These are phyloP conservation scores for Acrocalymma vagum DNA, from an alignment of 2,329 filamentous ascomycete genomes.

Conservation along the genomic window DNA sequence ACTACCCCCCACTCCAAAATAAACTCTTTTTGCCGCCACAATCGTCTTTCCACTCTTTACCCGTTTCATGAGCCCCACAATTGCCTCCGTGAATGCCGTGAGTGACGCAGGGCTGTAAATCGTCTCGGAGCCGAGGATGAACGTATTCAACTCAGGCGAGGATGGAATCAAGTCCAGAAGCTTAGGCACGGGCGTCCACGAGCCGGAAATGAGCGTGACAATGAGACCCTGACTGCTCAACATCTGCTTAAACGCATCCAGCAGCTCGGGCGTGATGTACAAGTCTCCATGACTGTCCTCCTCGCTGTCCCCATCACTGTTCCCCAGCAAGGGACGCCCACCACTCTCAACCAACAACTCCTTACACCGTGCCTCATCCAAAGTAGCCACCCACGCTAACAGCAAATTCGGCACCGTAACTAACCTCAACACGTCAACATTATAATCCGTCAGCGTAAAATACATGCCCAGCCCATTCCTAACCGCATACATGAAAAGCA, in stretches of 20 bases:
- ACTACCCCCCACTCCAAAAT: conserved; percentile 86
- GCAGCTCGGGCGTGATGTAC: conserved; percentile 67
- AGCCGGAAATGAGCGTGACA: conserved; percentile 76
- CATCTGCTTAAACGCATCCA: conserved; percentile 65
- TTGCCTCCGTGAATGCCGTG: conserved; percentile 71
- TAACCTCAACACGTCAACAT: conserved; percentile 77
- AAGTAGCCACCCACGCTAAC: conserved; percentile 65
- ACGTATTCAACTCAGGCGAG: conserved; percentile 48
- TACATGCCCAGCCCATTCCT: conserved; percentile 59
- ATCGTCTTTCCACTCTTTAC: conserved; percentile 68
- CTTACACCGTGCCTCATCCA: conserved; percentile 25
- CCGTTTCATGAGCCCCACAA: conserved; percentile 65
- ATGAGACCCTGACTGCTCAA: conserved; percentile 62
- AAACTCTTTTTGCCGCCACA: conserved; percentile 79
- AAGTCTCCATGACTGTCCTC: conserved; percentile 61
- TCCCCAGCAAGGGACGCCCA: conserved; percentile 28
- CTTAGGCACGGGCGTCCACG: conserved; percentile 67
- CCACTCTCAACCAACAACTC: conserved; percentile 17
- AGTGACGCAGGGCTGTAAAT: conserved; percentile 82
- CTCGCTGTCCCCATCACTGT: no score
- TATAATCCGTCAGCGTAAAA: conserved; percentile 80
- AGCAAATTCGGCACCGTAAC: conserved; percentile 83
- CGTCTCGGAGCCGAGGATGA: conserved; percentile 78
- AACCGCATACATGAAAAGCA: conserved; percentile 72
- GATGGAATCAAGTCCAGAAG: conserved; percentile 67